Evolutionary conservation across 176 grass and related monocot genomes (phyloP).

Genomic region (Oryza brachyantha): DNA sequence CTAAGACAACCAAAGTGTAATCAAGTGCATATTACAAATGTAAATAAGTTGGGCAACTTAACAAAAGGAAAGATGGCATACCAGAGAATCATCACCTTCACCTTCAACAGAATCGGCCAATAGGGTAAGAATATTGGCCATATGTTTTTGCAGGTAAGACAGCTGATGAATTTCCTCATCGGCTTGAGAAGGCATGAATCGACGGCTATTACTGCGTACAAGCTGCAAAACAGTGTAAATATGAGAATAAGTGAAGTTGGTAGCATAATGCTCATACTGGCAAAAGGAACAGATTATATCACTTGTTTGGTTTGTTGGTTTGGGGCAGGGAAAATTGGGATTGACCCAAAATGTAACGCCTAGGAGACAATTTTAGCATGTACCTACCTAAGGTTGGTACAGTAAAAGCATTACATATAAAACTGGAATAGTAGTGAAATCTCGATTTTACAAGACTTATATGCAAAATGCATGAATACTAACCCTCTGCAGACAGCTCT

Average conservation of each 20-base stretch:
- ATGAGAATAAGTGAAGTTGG: constrained; percentile 5
- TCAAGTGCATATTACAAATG: neutral
- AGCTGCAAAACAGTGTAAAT: constrained; percentile 54
- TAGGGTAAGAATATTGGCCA: constrained; percentile 78
- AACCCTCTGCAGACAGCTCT: neutral
- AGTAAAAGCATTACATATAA: neutral
- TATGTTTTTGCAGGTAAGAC: constrained; percentile 95
- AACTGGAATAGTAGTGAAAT: neutral
- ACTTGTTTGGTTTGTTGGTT: neutral
- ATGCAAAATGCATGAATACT: neutral
- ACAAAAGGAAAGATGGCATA: constrained; percentile 23
- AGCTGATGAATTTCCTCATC: constrained; percentile 96
- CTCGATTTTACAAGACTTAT: neutral
- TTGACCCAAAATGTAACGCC: neutral
- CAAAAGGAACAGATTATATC: constrained; percentile 18
- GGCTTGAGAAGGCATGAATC: constrained; percentile 86
- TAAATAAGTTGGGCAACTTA: constrained; percentile 7
- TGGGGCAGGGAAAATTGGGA: neutral
- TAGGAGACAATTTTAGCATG: neutral
- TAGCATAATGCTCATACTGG: neutral
- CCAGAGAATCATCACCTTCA: constrained; percentile 76
- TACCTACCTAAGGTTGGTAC: neutral
- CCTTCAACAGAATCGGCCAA: constrained; percentile 72
- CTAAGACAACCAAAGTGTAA: neutral
- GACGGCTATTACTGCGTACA: constrained; percentile 94